A percentile compares a stretch with the other conserved stretches of the same genome.
Evolutionary conservation across 2,329 filamentous ascomycete genomes (phyloP).

Genomic region (Hypocreales sp.): DNA sequence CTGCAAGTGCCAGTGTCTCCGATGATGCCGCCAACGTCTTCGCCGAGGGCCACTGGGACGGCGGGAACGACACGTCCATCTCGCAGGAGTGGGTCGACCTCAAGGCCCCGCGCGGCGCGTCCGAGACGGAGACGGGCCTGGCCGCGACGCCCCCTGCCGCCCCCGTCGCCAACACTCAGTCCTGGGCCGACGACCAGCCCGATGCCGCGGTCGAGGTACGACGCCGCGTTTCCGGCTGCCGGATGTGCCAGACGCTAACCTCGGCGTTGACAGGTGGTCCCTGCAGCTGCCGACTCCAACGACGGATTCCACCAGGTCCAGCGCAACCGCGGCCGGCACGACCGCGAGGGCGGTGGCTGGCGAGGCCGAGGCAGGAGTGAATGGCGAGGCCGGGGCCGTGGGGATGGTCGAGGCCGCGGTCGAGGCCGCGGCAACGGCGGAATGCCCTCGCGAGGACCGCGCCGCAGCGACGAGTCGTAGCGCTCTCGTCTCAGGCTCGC

Average conservation of each 20-base stretch:
- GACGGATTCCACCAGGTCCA: constrained; percentile 64
- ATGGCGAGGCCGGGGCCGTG: constrained; percentile 35
- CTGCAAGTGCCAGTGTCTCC: constrained; percentile 33
- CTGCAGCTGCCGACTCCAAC: constrained; percentile 24
- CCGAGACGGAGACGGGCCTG: constrained; percentile 56
- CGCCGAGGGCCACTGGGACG: constrained; percentile 52
- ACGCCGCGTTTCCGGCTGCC: constrained; percentile 1
- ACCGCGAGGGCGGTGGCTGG: constrained; percentile 28
- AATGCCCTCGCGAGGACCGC: constrained; percentile 17
- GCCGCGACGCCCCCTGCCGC: constrained; percentile 45
- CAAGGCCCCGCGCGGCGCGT: constrained; percentile 54
- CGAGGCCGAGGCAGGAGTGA: constrained; percentile 31
- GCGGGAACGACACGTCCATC: constrained; percentile 23
- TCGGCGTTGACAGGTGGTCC: constrained; percentile 13
- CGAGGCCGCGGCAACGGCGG: constrained; percentile 23
- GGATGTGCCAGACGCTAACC: constrained; percentile 1
- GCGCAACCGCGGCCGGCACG: constrained; percentile 40
- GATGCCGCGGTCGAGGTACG: constrained; percentile 31
- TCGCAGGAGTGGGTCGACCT: constrained; percentile 57
- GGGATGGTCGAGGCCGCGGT: constrained; percentile 27
- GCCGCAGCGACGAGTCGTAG: constrained; percentile 25
- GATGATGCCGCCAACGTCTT: constrained; percentile 43
- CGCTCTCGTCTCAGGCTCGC: constrained; percentile 9
- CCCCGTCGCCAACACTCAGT: constrained; percentile 40
- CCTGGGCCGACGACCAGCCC: constrained; percentile 72